phyloP scores from a whole-genome alignment of 345 rosid species.

The Bruguiera gymnorhiza region DNA sequence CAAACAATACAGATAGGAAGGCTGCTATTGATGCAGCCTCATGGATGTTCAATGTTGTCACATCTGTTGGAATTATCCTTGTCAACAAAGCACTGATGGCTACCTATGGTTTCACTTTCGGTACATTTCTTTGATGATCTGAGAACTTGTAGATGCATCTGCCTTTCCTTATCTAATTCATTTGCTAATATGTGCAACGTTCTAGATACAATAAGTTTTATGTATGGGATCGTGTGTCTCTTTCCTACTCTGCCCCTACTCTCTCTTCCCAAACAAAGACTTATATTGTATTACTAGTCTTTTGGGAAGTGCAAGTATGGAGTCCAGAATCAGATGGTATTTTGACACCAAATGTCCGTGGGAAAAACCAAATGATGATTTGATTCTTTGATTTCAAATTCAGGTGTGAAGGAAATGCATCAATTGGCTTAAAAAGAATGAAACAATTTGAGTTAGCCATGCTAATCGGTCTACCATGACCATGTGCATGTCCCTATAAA shows the following conservation, averaged over 20 bases:
- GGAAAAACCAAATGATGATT: too few relatives aligned
- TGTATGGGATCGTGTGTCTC: too few relatives aligned
- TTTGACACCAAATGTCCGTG: too few relatives aligned
- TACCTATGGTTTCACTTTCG: conserved; percentile 86
- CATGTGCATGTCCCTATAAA: not conserved
- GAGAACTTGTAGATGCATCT: not conserved
- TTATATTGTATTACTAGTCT: too few relatives aligned
- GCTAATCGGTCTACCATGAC: not conserved
- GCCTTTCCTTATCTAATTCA: not conserved
- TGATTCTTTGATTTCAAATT: too few relatives aligned
- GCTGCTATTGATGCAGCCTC: conserved; percentile 83
- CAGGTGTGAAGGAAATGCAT: too few relatives aligned
- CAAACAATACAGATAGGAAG: conserved; percentile 72
- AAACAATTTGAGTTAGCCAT: not conserved
- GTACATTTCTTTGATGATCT: conserved; percentile 33
- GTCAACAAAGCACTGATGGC: conserved; percentile 98
- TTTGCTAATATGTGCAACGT: not conserved
- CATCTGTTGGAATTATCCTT: conserved; percentile 95
- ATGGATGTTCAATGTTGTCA: conserved; percentile 96
- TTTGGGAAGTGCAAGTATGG: too few relatives aligned
- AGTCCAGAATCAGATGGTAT: too few relatives aligned
- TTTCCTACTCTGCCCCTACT: too few relatives aligned
- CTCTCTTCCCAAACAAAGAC: too few relatives aligned
- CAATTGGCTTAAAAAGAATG: not conserved
- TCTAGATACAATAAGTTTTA: not conserved